These are phyloP conservation scores for Blastobotrys persicus DNA, from an alignment of 1,139 yeast genomes.

Conservation along the genomic window DNA sequence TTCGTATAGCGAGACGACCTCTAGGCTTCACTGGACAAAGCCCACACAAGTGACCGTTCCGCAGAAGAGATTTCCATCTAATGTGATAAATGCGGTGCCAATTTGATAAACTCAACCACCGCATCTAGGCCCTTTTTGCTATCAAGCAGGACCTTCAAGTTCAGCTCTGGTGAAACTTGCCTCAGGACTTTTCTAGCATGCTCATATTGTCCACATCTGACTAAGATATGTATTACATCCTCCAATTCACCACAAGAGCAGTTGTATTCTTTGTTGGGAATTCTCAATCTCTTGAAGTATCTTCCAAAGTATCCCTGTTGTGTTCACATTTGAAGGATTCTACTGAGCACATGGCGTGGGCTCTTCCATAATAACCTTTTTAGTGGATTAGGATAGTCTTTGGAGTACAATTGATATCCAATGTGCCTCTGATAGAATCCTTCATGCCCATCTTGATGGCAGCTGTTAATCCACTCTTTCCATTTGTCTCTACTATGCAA, in stretches of 20 bases:
- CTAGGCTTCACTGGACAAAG: background rate
- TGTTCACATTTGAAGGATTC: too few species aligned
- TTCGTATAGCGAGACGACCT: background rate
- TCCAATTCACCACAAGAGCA: slow-evolving; percentile 2
- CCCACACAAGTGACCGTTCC: background rate
- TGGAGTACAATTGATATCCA: too few species aligned
- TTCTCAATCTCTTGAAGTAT: background rate
- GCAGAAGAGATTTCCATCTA: background rate
- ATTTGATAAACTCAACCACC: slow-evolving; percentile 1
- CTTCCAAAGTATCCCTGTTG: slow-evolving; percentile 3
- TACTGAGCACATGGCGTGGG: background rate
- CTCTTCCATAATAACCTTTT: background rate
- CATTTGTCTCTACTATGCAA: too few species aligned
- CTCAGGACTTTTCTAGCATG: background rate
- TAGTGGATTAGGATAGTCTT: slow-evolving; percentile 1
- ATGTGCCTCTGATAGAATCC: too few species aligned
- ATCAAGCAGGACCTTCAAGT: slow-evolving; percentile 1
- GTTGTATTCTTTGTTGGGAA: background rate
- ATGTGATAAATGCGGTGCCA: background rate
- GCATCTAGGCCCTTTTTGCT: background rate
- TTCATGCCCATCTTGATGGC: too few species aligned
- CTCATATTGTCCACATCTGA: background rate
- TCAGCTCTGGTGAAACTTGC: background rate
- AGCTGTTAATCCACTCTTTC: too few species aligned
- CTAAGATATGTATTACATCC: background rate